phyloP scores from a whole-genome alignment of 768 basidiomycete genomes.

The Lactifluus subvellereus region DNA sequence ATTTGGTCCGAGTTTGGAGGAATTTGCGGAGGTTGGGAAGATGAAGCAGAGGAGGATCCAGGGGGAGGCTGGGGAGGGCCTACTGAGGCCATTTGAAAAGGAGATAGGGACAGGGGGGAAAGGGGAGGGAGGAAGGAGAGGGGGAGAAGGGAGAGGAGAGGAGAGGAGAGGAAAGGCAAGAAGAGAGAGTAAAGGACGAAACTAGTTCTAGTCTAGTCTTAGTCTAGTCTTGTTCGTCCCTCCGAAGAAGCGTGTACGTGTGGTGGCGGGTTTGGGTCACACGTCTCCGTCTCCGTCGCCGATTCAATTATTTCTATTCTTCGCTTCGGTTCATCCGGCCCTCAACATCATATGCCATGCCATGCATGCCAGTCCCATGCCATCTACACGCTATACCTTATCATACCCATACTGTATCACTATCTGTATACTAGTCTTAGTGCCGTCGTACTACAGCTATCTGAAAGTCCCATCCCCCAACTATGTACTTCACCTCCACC shows the following conservation, averaged over 20 bases:
- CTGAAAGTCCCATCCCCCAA: conserved; percentile 85
- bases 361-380: background rate
- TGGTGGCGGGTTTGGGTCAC: background rate
- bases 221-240: background rate
- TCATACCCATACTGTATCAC: background rate
- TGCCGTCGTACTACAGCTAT: conserved; percentile 77
- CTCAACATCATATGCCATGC: background rate
- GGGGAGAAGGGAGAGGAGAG: background rate
- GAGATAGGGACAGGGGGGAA: background rate
- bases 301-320: conserved; percentile 16
- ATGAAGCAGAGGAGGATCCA: conserved; percentile 12
- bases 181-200: background rate
- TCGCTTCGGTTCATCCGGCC: background rate
- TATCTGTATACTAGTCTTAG: conserved; percentile 28
- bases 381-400: background rate
- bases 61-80: conserved; percentile 17
- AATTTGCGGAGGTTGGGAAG: conserved; percentile 18
- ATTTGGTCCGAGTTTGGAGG: conserved; percentile 28
- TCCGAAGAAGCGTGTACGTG: background rate
- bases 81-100: conserved; percentile 16
- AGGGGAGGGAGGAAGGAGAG: background rate
- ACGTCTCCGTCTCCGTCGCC: conserved; percentile 1
- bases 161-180: background rate
- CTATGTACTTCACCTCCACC: conserved; percentile 73
- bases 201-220: background rate